A percentile compares a stretch with the other conserved stretches of the same genome.
Evolutionary conservation across 139 green algal genomes (phyloP).

Genomic region (Picochlorum sp.): DNA sequence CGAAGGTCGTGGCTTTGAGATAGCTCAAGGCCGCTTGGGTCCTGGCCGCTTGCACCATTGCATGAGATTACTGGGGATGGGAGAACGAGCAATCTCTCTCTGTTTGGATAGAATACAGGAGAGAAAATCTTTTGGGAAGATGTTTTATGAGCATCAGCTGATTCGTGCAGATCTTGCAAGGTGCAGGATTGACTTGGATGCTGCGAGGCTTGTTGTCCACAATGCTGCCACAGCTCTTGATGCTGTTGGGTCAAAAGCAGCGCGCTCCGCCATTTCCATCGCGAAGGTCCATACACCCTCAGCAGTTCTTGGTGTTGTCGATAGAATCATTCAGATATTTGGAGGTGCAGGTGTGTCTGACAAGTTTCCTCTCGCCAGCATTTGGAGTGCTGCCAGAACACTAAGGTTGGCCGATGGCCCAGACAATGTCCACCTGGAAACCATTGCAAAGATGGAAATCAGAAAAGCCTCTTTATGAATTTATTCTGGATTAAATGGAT

Average conservation of each 20-base stretch:
- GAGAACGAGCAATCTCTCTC: conserved; percentile 67
- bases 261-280: conserved; percentile 66
- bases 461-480: not conserved
- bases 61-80: conserved; percentile 88
- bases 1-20: conserved; percentile 94
- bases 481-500: not conserved
- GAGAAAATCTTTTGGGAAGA: conserved; percentile 19
- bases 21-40: conserved; percentile 92
- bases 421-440: conserved; percentile 93
- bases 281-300: conserved; percentile 85
- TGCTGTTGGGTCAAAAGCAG: conserved; percentile 68
- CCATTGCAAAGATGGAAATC: conserved; percentile 80
- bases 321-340: conserved; percentile 81
- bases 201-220: conserved; percentile 63
- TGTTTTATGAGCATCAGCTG: conserved; percentile 54
- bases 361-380: conserved; percentile 70
- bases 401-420: conserved; percentile 94
- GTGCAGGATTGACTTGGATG: conserved; percentile 44
- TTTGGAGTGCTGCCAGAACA: conserved; percentile 79
- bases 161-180: conserved; percentile 49
- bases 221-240: conserved; percentile 73
- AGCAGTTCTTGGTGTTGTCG: conserved; percentile 62
- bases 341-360: conserved; percentile 74
- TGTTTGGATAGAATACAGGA: conserved; percentile 24
- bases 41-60: conserved; percentile 98